Conservation (phyloP, 139 green algal genomes). For the Volvox reticuliferus region DNA sequence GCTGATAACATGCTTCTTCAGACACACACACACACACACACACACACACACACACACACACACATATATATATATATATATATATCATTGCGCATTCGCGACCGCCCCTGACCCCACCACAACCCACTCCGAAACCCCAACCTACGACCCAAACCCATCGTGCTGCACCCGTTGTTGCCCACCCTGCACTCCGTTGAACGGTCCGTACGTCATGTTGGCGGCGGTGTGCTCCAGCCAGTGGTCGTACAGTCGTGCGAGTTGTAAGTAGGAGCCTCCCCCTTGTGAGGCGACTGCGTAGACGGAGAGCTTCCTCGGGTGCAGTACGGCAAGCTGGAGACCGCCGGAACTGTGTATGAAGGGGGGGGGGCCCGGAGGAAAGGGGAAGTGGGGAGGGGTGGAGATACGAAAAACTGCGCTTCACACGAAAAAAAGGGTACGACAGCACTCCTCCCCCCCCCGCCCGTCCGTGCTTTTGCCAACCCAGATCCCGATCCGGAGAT, state of each 20-base stretch:
- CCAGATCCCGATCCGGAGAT: too few species aligned
- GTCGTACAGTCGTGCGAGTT: slow-evolving; percentile 68
- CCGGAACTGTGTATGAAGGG: slow-evolving; percentile 35
- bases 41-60: too few species aligned
- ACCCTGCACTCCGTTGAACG: slow-evolving; percentile 63
- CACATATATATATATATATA: too few species aligned
- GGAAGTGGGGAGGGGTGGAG: too few species aligned
- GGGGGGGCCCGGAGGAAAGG: background rate
- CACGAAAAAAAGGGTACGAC: too few species aligned
- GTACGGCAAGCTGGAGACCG: slow-evolving; percentile 66
- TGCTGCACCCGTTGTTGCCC: background rate
- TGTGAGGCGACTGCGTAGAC: slow-evolving; percentile 60
- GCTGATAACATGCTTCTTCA: too few species aligned
- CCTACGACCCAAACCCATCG: background rate
- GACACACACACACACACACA: too few species aligned
- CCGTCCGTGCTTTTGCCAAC: too few species aligned
- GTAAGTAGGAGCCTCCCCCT: slow-evolving; percentile 47
- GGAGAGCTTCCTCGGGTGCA: slow-evolving; percentile 72
- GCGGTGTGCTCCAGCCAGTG: slow-evolving; percentile 76
- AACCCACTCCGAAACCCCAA: background rate
- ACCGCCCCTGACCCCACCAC: too few species aligned
- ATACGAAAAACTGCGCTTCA: too few species aligned
- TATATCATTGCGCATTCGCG: too few species aligned
- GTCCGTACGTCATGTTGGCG: slow-evolving; percentile 70
- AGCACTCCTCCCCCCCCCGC: too few species aligned